These are phyloP conservation scores for Leishmania gerbilli DNA, from an alignment of 208 protist species.

Conservation along the genomic window DNA sequence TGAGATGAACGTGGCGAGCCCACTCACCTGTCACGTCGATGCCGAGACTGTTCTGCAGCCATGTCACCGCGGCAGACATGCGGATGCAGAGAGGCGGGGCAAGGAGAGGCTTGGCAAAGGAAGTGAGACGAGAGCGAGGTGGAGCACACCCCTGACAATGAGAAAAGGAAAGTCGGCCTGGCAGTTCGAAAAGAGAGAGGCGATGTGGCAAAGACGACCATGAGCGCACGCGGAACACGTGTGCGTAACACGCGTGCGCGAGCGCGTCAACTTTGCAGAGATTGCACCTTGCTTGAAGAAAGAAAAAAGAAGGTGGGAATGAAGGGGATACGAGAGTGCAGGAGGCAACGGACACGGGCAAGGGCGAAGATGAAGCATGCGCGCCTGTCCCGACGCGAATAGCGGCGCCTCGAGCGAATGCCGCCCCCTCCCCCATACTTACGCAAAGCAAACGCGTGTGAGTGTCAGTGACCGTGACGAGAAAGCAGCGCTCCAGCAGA, in stretches of 20 bases:
- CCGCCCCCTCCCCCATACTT: neutral
- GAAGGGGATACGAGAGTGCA: neutral
- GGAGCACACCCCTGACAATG: neutral
- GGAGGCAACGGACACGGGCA: neutral
- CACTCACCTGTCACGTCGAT: conserved; percentile 53
- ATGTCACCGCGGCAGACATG: conserved; percentile 29
- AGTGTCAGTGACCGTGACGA: neutral
- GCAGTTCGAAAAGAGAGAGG: neutral
- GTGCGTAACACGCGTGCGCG: neutral
- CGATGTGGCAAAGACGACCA: neutral
- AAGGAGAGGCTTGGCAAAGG: neutral
- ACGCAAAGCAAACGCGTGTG: neutral
- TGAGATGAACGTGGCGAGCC: conserved; percentile 50
- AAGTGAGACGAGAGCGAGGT: neutral
- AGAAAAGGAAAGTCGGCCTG: neutral
- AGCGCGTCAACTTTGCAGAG: neutral
- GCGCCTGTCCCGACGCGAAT: neutral
- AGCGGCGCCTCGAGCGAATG: neutral
- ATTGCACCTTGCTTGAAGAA: neutral
- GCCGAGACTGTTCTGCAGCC: conserved; percentile 35
- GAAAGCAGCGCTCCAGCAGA: neutral
- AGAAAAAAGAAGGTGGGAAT: neutral
- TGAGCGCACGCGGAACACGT: neutral
- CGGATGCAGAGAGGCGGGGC: neutral
- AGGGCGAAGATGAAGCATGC: neutral